Base-by-base conservation (phyloP, 2,329 filamentous ascomycete species). In the Atkinsonella texensis region DNA sequence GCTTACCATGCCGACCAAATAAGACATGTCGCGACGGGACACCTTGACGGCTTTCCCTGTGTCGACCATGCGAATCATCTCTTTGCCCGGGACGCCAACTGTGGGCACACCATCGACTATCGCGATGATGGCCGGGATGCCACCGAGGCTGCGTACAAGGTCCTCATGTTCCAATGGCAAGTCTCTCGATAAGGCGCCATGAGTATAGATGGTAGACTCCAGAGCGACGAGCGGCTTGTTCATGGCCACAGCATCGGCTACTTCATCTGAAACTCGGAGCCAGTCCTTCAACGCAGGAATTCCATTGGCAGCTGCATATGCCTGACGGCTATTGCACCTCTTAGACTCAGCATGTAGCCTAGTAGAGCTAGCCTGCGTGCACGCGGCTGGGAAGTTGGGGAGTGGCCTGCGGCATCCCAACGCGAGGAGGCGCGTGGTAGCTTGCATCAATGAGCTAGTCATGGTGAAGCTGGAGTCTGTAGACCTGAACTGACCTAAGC, bases 161-260 rank as follows among this genome's bases (percentile, higher is more conserved):
- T 83, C 81, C 63, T 96, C 88, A 54, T 97, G 79, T 67, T 97
- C 89, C 49, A 94, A 77, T 46, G 84, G 77, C 18, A 80, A 70
- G 45, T 77, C 75, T 35, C 81, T 79, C n/a, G 88, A 87, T 13
- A 98, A 74, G 20, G 85, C 83, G 41, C 89, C 90, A 69, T 98
- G 93, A 1, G 93, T 98, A 68, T 98, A 97, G 59, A 98, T 97
- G 4, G 93, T 95, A 2, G 88, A 89, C 68, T 98, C 93, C 4
- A 98, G 76, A 15, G 91, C 93, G 11, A 98, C 90, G 4, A 98
- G 84, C 0, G 93, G 91, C 60, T 81, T 83, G 52, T 83, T 82
- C 12, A 80, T 78, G 42, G 80, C 74, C 46, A 96, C 67, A 40
- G 90, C 91, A 63, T 89, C 81, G 49, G 76, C 73, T 12, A 98